Base-by-base conservation (phyloP, 352 stramenopile genomes). In the Globisporangium abappressorium region DNA sequence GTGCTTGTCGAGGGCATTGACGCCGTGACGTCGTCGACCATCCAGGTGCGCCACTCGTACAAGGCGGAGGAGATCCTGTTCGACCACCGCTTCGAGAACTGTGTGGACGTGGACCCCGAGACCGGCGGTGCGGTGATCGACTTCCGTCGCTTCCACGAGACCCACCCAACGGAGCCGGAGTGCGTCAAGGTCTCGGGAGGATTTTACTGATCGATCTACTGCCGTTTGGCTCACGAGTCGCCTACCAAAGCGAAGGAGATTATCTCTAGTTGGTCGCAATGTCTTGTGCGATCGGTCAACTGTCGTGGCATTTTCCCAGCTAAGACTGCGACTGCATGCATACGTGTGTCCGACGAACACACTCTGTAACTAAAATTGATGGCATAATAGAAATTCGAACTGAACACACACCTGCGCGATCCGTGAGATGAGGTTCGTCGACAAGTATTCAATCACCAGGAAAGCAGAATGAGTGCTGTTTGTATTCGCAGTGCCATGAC, bases 41-140 rank as follows among this genome's bases (percentile, higher is more conserved):
- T 98, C 55, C 97, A 99, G 72, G 93, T 98, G 55, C 84, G 96
- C 22, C 97, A 99, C 81, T 98, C 94, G 22, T 99, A 98, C 81
- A 94, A 91, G 73, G 68, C 77, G 5, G 82, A 92, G 15, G 95
- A 99, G 64, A 92, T 99, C 54, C 64, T 89, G 53, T 98, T 97
- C 71, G 85, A 99, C 80, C 82, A 97, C 51, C 92, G 85, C 57
- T 98, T 98, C 73, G 89, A 87, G 14, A 96, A 96, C 59, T 98
- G 95, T 70, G 91, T 99, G 24, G 80, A 87, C 36, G 73, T 92
- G 66, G 84, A 90, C 59, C 77, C 81, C 2, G 73, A 81, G 58
- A 89, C 90, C 28, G 91, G 91, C 26, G 83, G 84, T 20, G 91
- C 89, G 26, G 78, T 95, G 67, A 89, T 97, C 63, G 91, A 97